Base-by-base conservation (phyloP, 2,329 filamentous ascomycete species). In the Trichoderma lentiforme region DNA sequence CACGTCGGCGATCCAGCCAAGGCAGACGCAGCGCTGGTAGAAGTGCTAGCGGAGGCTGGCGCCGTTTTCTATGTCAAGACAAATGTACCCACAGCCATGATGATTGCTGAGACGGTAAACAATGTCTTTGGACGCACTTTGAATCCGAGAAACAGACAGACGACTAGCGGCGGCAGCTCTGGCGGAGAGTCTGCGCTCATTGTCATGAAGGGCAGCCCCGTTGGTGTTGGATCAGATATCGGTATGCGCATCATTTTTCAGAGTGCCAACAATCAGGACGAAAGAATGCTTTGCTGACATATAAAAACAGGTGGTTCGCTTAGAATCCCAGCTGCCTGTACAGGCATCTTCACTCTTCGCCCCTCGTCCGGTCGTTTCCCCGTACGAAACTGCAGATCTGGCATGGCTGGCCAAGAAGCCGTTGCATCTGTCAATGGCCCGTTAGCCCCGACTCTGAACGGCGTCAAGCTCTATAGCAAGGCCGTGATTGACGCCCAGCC, bases 91-190 rank as follows among this genome's bases (percentile, higher is more conserved):
- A 90, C 88, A 1, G 88, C 89, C 14, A 90, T 91, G 85, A 91
- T 92, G 90, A 90, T 91, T 66, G 86, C 89, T 14, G 90, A 92
- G 77, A 87, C 85, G 1, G 87, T 90, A 18, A 92, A 92, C 80
- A 90, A 91, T 74, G 83, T 88, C 2, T 89, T 89, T 75, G 91
- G 90, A 9, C 84, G 89, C 14, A 91, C 89, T 0, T 78, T 88
- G 26, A 91, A 91, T 76, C 91, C 91, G 0, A 80, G 82, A 7
- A 91, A 91, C 76, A 85, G 88, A 28, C 80, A 80, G 3, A 82
- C 89, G 3, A 91, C 89, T 0, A 86, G 86, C 26, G 91, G 91
- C 12, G 91, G 91, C 11, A 90, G 87, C 47, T 91, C 89, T 0
- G 91, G 91, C 3, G 91, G 91, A 58, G 91, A 93, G 77, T 86